These are phyloP conservation scores for Arthromyces matolae DNA, from an alignment of 768 basidiomycete species.

Conservation along the genomic window DNA sequence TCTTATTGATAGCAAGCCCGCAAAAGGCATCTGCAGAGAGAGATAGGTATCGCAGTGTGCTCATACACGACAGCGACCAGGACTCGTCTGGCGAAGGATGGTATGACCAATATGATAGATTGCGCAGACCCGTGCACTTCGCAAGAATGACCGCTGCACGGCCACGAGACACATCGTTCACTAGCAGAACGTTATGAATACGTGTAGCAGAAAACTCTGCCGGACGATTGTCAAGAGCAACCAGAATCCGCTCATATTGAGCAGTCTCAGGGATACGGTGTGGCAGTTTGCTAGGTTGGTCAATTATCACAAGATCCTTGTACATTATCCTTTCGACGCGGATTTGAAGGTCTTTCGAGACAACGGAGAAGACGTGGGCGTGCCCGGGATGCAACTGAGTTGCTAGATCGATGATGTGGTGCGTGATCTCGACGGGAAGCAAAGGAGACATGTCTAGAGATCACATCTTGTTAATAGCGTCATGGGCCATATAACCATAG, in stretches of 20 bases:
- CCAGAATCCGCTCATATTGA: no score
- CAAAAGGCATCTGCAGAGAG: not conserved
- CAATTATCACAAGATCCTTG: no score
- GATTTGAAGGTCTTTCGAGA: not conserved
- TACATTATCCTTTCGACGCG: not conserved
- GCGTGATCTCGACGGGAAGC: not conserved
- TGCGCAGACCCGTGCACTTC: not conserved
- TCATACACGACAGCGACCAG: no score
- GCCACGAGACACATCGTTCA: not conserved
- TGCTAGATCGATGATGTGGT: not conserved
- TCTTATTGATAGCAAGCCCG: no score
- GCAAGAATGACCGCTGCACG: not conserved
- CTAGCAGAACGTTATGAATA: not conserved
- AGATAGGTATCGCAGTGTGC: no score
- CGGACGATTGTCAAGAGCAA: not conserved
- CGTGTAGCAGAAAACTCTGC: not conserved
- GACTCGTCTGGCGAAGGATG: no score
- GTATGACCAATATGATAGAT: not conserved
- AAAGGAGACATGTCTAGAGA: no score
- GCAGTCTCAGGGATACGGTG: no score
- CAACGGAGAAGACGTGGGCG: not conserved
- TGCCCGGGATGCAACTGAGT: not conserved
- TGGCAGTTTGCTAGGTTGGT: no score
- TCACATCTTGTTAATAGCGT: no score
- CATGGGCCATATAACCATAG: no score